Evolutionary conservation across 768 basidiomycete species (phyloP), one percentile per base, ranked within the genome.

Genomic region (Leccinum aurantiacum): DNA sequence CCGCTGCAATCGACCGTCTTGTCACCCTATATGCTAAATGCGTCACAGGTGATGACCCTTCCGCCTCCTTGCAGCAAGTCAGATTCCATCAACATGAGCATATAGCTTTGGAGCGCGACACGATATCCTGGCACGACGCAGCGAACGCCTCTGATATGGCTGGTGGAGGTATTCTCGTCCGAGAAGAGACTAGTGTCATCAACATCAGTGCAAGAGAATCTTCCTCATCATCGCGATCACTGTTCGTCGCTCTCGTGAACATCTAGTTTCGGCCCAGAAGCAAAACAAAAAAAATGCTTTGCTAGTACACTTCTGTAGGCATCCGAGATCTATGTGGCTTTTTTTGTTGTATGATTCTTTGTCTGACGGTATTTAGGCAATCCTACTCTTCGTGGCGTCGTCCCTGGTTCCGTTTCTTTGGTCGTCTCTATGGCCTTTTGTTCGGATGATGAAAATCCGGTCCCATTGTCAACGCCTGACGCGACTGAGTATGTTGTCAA

Each of bases 41-140:
- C 63, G 90, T 95, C 31, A 87, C 91, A 80, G 79, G 37, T 2
- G 90, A 87, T 9, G 91, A 98, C 73, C 68, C 76, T 22, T 74
- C 78, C 2, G 70, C 82, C n/a, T 95, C 95, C 0, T 82, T 85
- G 47, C 87, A 91, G 64, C 91, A 87, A 62, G 80, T 93, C 15
- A n/a, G n/a, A n/a, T n/a, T n/a, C n/a, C n/a, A n/a, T n/a, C 88
- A 95, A 58, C 86, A 93, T n/a, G 95, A 98, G 74, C 90, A 93
- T 70, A 90, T 98, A 62, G 95, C 95, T 3, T 96, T 95, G 87
- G 96, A 98, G 69, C 85, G 97, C 33, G 95, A 98, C 69, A 99
- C 97, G 1, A 89, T 98, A 95, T 97, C 95, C 90, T 97, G 60
- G 88, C 81, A 85, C 4, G 90, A 91, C 15, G 52, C 58, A 25